Percentiles rank a stretch among this genome's conserved stretches.
These are phyloP conservation scores for Penstemon eatonii DNA, from an alignment of 257 asterid genomes.

Conservation along the genomic window DNA sequence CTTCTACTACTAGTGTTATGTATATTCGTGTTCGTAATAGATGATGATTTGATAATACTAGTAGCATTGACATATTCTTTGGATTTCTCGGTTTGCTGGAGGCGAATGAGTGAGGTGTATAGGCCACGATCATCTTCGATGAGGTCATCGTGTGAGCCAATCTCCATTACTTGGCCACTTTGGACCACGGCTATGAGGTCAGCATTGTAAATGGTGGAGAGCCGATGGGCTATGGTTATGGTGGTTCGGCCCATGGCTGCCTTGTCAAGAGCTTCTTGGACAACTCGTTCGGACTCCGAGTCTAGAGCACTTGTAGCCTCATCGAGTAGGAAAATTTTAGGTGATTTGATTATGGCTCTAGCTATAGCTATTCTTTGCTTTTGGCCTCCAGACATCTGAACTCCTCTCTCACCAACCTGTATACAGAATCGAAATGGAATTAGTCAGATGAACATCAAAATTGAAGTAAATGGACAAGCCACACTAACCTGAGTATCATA, in stretches of 20 bases:
- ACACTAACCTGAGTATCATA: constrained; percentile 41
- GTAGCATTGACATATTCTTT: constrained; percentile 2
- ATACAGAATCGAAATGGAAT: background rate
- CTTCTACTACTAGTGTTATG: constrained; percentile 44
- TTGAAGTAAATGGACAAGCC: background rate
- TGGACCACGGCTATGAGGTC: constrained; percentile 57
- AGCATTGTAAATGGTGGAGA: constrained; percentile 31
- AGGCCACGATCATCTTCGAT: constrained; percentile 36
- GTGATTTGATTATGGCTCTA: constrained; percentile 78
- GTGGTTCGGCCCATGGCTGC: constrained; percentile 29
- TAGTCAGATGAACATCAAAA: no score
- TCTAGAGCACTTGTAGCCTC: constrained; percentile 98
- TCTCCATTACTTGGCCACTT: constrained; percentile 48
- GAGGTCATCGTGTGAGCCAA: constrained; percentile 51
- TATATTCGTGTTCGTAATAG: constrained; percentile 19
- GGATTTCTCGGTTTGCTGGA: constrained; percentile 45
- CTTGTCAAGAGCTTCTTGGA: constrained; percentile 74
- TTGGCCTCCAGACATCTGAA: constrained; percentile 94
- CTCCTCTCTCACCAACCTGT: constrained; percentile 96
- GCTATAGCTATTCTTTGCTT: constrained; percentile 96
- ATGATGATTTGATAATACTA: constrained; percentile 6
- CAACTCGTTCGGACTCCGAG: constrained; percentile 77
- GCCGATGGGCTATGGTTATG: constrained; percentile 33
- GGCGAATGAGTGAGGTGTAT: constrained; percentile 49
- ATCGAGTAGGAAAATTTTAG: constrained; percentile 81